phyloP scores from a whole-genome alignment of 805 yeast species.

The Saccharomycopsis microspora region DNA sequence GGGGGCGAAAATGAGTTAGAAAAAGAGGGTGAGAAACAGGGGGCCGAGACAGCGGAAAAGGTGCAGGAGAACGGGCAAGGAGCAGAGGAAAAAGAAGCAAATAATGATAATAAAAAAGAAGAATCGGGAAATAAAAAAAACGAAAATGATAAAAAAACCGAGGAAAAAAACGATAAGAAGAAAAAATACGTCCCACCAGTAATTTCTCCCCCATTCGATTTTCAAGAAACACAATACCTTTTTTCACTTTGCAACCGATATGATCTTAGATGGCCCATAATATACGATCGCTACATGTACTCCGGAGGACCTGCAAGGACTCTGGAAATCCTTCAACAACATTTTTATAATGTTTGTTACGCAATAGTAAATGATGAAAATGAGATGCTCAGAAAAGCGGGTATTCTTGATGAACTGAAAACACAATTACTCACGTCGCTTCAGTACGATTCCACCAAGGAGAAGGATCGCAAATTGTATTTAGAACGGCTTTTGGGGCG shows the following conservation, averaged over 20 bases:
- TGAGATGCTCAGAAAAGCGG: slow-evolving; percentile 14
- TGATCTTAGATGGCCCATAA: slow-evolving; percentile 48
- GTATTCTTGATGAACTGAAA: slow-evolving; percentile 26
- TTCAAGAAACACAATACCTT: slow-evolving; percentile 67
- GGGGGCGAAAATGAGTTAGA: slow-evolving; percentile 11
- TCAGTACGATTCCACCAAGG: slow-evolving; percentile 58
- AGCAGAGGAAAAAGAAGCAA: not conserved
- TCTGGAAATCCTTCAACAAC: slow-evolving; percentile 73
- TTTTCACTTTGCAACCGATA: slow-evolving; percentile 55
- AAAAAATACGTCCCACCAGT: slow-evolving; percentile 35
- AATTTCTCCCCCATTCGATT: slow-evolving; percentile 39
- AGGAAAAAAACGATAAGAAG: slow-evolving; percentile 38
- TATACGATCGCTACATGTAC: slow-evolving; percentile 46
- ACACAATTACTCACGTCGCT: slow-evolving; percentile 51
- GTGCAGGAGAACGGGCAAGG: slow-evolving; percentile 22
- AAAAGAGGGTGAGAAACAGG: not conserved
- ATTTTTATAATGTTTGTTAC: slow-evolving; percentile 62
- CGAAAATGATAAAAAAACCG: slow-evolving; percentile 50
- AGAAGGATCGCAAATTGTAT: slow-evolving; percentile 70
- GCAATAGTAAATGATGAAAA: slow-evolving; percentile 35
- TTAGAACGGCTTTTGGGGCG: slow-evolving; percentile 65
- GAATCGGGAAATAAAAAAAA: slow-evolving; percentile 65
- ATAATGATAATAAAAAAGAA: slow-evolving; percentile 62
- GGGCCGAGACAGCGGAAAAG: slow-evolving; percentile 18
- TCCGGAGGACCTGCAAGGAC: slow-evolving; percentile 26